Conservation (phyloP, 1,284 basidiomycete species). For the Lentinus polychrous region DNA sequence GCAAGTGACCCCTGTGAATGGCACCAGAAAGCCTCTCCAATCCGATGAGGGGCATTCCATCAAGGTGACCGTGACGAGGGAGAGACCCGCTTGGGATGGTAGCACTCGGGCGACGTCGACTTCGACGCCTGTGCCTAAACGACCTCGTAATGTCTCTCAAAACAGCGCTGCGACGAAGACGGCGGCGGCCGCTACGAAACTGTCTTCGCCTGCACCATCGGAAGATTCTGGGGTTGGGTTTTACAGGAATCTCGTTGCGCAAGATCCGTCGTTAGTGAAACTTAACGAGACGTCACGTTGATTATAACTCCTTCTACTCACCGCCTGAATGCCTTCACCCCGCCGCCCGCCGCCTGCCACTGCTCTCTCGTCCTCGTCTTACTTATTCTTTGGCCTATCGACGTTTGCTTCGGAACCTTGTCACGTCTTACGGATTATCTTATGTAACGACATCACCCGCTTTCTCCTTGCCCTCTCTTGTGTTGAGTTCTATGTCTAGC, state of each 20-base stretch:
- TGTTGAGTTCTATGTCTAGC: not conserved
- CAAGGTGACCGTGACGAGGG: conserved; percentile 55
- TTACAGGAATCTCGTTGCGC: conserved; percentile 70
- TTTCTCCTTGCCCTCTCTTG: conserved; percentile 6
- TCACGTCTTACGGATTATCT: too few relatives aligned
- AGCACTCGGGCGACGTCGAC: conserved; percentile 42
- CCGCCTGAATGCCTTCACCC: conserved; percentile 1
- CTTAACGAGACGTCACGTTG: conserved; percentile 24
- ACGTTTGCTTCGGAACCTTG: too few relatives aligned
- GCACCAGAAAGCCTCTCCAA: conserved; percentile 34
- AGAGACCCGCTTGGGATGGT: conserved; percentile 56
- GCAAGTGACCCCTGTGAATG: conserved; percentile 37
- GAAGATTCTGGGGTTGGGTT: conserved; percentile 79
- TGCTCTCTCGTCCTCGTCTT: conserved; percentile 4
- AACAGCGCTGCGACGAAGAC: conserved; percentile 46
- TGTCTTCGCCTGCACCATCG: conserved; percentile 70
- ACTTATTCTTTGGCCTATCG: too few relatives aligned
- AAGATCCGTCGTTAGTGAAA: conserved; percentile 58
- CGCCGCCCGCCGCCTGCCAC: conserved; percentile 1
- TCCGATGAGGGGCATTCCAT: conserved; percentile 58
- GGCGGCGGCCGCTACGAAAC: conserved; percentile 32
- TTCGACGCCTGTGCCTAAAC: conserved; percentile 38
- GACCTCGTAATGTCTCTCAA: conserved; percentile 65
- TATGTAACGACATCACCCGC: not conserved
- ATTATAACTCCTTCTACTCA: not conserved